phyloP scores from a whole-genome alignment of 2,329 filamentous ascomycete species.

The Colletotrichum sidae region DNA sequence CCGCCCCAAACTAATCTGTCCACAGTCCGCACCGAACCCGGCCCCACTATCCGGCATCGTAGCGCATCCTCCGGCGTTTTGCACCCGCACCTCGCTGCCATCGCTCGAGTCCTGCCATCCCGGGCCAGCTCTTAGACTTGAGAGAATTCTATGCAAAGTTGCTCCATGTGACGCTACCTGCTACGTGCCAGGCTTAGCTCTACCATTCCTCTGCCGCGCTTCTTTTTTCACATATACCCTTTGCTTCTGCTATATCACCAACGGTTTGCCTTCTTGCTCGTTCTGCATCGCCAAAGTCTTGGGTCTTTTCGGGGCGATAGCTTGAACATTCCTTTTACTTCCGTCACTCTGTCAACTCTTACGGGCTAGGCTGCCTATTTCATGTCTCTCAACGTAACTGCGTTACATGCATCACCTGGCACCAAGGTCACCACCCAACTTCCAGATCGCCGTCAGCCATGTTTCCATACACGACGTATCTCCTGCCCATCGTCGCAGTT shows the following conservation, averaged over 20 bases:
- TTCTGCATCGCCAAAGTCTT: too few relatives aligned
- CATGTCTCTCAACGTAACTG: not conserved
- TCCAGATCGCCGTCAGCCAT: conserved; percentile 22
- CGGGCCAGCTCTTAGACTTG: too few relatives aligned
- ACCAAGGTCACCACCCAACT: conserved; percentile 20
- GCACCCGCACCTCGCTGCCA: conserved; percentile 5
- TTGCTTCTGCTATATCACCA: too few relatives aligned
- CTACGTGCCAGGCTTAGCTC: too few relatives aligned
- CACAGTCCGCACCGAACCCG: conserved; percentile 1
- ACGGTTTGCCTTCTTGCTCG: too few relatives aligned
- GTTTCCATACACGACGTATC: conserved; percentile 3
- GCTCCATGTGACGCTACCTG: too few relatives aligned
- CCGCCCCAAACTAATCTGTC: not conserved
- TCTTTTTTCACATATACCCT: too few relatives aligned
- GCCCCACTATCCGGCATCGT: not conserved
- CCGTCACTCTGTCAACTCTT: too few relatives aligned
- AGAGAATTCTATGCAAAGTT: too few relatives aligned
- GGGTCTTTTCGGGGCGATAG: too few relatives aligned
- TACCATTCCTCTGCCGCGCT: too few relatives aligned
- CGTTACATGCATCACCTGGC: not conserved
- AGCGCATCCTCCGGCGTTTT: conserved; percentile 13
- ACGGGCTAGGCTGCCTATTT: not conserved
- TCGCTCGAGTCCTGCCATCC: conserved; percentile 6
- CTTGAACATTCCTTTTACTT: too few relatives aligned
- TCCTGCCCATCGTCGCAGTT: conserved; percentile 15